Evolutionary conservation across 2,329 filamentous ascomycete genomes (phyloP), one percentile per base, ranked within the genome.

Genomic region (Didymella pomorum): DNA sequence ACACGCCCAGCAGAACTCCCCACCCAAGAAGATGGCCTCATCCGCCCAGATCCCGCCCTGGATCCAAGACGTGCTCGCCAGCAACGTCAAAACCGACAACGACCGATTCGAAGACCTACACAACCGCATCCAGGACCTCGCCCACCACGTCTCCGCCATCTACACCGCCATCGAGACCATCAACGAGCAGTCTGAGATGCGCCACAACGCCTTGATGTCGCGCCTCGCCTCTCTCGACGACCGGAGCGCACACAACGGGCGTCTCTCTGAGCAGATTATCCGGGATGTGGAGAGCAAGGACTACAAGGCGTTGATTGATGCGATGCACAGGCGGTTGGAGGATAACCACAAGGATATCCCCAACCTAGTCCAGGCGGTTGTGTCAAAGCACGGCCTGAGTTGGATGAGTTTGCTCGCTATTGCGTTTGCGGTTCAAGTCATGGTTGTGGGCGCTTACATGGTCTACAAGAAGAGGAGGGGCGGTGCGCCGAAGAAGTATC

Each of bases 401-500:
- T 83, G 89, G 77, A 82, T 83, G 28, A 81, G 84, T 53, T 84
- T 88, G 67, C 85, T 96, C 64, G 84, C 89, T 69, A 80, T 93
- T 59, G 84, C 96, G 58, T 81, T 97, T 55, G 87, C 85, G 18
- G 87, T 91, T 63, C 93, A 97, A 79, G 72, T 91, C 47, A 74
- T 92, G 65, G 80, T 96, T 29, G 86, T 86, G 0, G 86, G 78
- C 2, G 85, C 83, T 1, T 97, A 93, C 73, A 76, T 92, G 35
- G 74, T 88, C 58, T 97, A 97, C 79, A 96, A 96, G 84, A 85
- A 87, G 68, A 88, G 89, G 72, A 86, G 89, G 78, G 83, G 86
- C 37, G 87, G 83, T 63, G 86, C 87, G 76, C 92, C 92, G n/a
- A 97, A 97, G 84, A 97, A 97, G 80, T 97, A 93, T 77, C 80